Base-by-base conservation (phyloP, 2,329 filamentous ascomycete species). In the Eutypella sp. region DNA sequence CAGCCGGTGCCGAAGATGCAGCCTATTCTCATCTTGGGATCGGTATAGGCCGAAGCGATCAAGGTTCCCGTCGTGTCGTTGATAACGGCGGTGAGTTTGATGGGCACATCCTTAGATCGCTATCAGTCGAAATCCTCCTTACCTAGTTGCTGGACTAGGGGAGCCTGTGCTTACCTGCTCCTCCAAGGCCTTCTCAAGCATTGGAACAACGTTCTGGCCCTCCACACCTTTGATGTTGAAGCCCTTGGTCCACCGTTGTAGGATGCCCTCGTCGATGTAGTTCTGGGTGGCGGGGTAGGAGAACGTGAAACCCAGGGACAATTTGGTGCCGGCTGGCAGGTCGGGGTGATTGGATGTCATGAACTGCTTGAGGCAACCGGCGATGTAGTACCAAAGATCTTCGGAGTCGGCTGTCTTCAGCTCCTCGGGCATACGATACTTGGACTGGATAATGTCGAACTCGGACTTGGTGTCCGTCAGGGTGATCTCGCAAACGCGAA, bases 1-100 rank as follows among this genome's bases (percentile, higher is more conserved):
- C 93, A 96, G 48, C 93, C 93, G 11, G 93, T 99, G 58, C 93
- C 93, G 61, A 99, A 99, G 64, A 99, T 99, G 69, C 92, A 96
- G 46, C 93, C 93, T 60, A 97, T 93, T 71, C 84, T 90, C 81
- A 96, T 95, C 57, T 84, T 82, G 39, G 84, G 74, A 64, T 99
- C 91, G n/a, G 92, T 97, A 71, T 99, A 99, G 24, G 89, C 86
- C 22, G 92, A 97, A 50, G 93, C 93, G 61, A 99, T 95, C 60
- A 99, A 75, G 25, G 93, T 99, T 59, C 93, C 93, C 16, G 92
- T 97, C 40, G 93, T 99, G 67, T 99, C 93, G 67, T 99, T 99
- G 71, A 97, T 93, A 66, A 99, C 71, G 29, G 93, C 93, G 20
- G 87, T 87, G 46, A 97, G 76, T 71, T 91, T 95, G 71, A 97